Evolutionary conservation across 2,329 filamentous ascomycete species (phyloP).

Genomic region (Colletotrichum sp.): DNA sequence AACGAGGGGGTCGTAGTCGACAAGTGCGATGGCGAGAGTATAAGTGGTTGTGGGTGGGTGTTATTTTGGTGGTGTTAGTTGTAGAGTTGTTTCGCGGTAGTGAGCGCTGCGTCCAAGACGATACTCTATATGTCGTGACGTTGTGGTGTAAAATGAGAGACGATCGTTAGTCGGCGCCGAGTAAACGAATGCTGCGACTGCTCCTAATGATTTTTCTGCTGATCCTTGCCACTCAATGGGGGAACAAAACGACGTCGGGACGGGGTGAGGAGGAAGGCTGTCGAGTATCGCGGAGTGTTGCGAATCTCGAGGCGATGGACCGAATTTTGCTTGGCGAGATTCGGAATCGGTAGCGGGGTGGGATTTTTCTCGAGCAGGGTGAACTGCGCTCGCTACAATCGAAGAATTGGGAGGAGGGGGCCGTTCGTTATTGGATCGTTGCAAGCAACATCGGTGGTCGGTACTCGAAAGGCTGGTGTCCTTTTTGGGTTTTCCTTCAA

Average conservation of each 20-base stretch:
- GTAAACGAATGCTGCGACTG: slow-evolving; percentile 38
- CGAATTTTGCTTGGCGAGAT: slow-evolving; percentile 4
- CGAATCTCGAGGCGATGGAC: slow-evolving; percentile 2
- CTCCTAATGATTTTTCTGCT: slow-evolving; percentile 15
- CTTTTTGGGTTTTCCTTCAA: not conserved
- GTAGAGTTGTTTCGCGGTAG: not conserved
- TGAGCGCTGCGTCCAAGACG: slow-evolving; percentile 21
- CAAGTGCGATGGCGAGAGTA: not conserved
- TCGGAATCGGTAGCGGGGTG: not conserved
- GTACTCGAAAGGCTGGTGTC: not conserved
- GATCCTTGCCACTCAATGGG: slow-evolving; percentile 17
- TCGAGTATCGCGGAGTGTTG: not conserved
- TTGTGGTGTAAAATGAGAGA: slow-evolving; percentile 22
- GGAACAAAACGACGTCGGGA: not conserved
- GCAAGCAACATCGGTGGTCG: slow-evolving; percentile 14
- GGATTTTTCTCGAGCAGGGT: not conserved
- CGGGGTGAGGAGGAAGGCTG: not conserved
- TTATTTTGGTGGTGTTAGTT: not conserved
- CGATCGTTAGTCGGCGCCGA: slow-evolving; percentile 26
- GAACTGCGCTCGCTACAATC: not conserved
- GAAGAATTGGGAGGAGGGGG: not conserved
- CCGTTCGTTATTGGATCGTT: slow-evolving; percentile 18
- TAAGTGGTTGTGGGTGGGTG: not conserved
- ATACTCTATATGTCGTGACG: slow-evolving; percentile 31
- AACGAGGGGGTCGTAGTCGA: not conserved